These are phyloP conservation scores for Globisporangium spiculum DNA, from an alignment of 352 stramenopile genomes.

Conservation along the genomic window DNA sequence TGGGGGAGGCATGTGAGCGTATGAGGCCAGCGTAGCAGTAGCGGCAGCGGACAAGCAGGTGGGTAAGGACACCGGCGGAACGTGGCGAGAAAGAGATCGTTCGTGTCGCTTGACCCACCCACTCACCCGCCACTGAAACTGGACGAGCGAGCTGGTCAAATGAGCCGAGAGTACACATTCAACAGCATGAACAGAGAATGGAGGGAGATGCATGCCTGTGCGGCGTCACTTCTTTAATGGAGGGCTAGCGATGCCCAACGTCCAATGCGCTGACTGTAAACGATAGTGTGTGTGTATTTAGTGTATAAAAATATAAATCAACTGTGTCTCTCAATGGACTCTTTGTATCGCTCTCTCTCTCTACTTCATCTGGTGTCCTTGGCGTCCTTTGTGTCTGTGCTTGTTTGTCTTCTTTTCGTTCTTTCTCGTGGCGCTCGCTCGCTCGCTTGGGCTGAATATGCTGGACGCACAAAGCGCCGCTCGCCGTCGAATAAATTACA, in stretches of 20 bases:
- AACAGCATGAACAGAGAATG: background rate
- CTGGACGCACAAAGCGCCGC: background rate
- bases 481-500: conserved; percentile 17
- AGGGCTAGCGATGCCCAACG: background rate
- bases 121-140: too few relatives aligned
- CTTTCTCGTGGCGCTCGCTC: conserved; percentile 2
- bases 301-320: conserved; percentile 8
- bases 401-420: background rate
- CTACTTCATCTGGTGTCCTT: conserved; percentile 1
- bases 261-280: background rate
- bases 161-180: background rate
- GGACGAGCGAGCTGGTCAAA: background rate
- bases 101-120: background rate
- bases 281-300: conserved; percentile 4
- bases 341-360: conserved; percentile 8
- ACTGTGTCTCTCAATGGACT: conserved; percentile 3
- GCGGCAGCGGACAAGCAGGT: background rate
- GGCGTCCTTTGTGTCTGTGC: background rate
- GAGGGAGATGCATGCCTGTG: background rate
- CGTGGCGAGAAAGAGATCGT: background rate
- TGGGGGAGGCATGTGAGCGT: background rate
- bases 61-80: background rate
- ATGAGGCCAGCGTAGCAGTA: background rate
- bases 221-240: background rate
- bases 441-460: background rate